A percentile compares a stretch with the other conserved stretches of the same genome.
Conservation (phyloP, 2,329 filamentous ascomycete species). For the Endoconidiophora laricicola region DNA sequence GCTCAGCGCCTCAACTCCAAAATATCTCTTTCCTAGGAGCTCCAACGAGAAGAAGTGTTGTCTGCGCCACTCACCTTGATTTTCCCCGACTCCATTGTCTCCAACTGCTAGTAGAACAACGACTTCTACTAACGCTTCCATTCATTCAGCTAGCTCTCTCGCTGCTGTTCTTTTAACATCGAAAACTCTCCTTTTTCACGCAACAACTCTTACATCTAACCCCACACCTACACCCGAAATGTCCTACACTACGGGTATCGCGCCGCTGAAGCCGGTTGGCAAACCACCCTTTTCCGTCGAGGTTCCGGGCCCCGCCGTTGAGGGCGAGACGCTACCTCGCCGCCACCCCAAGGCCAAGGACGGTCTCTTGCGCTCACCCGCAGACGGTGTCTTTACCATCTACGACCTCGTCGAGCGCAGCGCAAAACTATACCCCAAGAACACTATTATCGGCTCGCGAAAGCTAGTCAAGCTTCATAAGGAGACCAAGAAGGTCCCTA, state of each 20-base stretch:
- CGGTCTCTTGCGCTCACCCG: constrained; percentile 47
- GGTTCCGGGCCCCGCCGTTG: constrained; percentile 46
- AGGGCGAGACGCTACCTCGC: constrained; percentile 73
- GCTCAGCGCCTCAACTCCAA: too few species aligned
- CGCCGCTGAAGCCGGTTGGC: constrained; percentile 42
- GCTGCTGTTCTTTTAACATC: not conserved
- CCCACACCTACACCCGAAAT: constrained; percentile 16
- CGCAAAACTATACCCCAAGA: constrained; percentile 43
- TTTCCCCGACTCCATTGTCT: too few species aligned
- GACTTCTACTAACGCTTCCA: not conserved
- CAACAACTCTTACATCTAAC: not conserved
- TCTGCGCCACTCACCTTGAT: too few species aligned
- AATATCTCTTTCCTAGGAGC: not conserved
- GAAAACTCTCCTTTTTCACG: not conserved
- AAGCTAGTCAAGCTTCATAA: constrained; percentile 61
- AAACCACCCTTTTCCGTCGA: constrained; percentile 63
- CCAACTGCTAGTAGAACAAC: too few species aligned
- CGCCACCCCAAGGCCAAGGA: constrained; percentile 57
- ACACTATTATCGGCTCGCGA: constrained; percentile 52
- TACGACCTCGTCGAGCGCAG: constrained; percentile 63
- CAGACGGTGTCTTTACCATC: constrained; percentile 55
- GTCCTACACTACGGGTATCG: constrained; percentile 27
- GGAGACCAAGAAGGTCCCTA: constrained; percentile 81
- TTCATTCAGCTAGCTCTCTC: not conserved
- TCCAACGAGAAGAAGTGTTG: not conserved